phyloP scores from a whole-genome alignment of 805 yeast species.

The Zygosaccharomyces lentus region DNA sequence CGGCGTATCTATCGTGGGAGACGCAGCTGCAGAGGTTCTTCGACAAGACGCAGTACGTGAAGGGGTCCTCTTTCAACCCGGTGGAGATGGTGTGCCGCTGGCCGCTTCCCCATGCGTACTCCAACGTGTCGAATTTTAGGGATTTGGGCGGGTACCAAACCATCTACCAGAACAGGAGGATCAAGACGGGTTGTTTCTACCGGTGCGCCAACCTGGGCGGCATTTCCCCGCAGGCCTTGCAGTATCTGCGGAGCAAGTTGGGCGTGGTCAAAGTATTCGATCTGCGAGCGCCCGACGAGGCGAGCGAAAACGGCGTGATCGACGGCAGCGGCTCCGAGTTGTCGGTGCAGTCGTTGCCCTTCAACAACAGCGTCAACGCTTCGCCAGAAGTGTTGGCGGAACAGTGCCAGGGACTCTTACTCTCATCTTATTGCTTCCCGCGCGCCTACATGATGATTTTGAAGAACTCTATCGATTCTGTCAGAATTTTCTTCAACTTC shows the following conservation, averaged over 20 bases:
- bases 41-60: constrained; percentile 17
- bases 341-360: constrained; percentile 52
- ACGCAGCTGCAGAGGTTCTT: constrained; percentile 54
- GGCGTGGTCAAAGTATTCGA: constrained; percentile 56
- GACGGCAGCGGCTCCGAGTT: not conserved
- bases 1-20: constrained; percentile 36
- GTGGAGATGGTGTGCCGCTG: constrained; percentile 19
- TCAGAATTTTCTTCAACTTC: constrained; percentile 47
- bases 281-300: constrained; percentile 59
- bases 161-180: constrained; percentile 36
- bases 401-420: constrained; percentile 49
- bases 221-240: constrained; percentile 49
- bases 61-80: constrained; percentile 12
- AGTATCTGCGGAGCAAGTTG: constrained; percentile 32
- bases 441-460: constrained; percentile 60
- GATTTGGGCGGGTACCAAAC: constrained; percentile 75
- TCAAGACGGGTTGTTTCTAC: constrained; percentile 51
- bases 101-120: constrained; percentile 23
- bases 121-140: constrained; percentile 57
- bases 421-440: constrained; percentile 60
- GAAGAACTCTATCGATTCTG: constrained; percentile 44
- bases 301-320: constrained; percentile 32
- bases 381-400: constrained; percentile 63
- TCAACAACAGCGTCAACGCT: constrained; percentile 48
- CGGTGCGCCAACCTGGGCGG: constrained; percentile 60